A percentile compares a stretch with the other conserved stretches of the same genome.
Evolutionary conservation across 176 grass and related monocot genomes (phyloP).

Genomic region (Musa itinerans): DNA sequence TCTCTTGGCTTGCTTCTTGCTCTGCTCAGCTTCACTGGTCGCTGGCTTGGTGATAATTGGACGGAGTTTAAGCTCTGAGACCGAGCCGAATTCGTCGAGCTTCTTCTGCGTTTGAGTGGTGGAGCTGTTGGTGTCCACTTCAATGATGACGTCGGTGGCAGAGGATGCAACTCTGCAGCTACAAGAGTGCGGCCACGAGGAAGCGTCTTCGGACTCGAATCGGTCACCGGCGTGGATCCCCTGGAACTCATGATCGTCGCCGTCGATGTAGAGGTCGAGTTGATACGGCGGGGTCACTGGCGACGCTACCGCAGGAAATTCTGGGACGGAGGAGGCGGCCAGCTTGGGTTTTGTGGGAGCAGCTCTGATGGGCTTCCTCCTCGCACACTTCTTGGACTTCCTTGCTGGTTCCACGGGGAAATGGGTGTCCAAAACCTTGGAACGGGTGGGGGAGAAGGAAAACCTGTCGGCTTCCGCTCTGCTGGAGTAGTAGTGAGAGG

Average conservation of each 20-base stretch:
- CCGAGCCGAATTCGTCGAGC: background rate
- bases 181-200: slow-evolving; percentile 12
- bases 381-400: background rate
- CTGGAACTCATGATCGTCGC: background rate
- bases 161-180: slow-evolving; percentile 26
- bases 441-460: background rate
- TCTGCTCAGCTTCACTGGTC: background rate
- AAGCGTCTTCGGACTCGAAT: background rate
- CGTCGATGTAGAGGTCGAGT: background rate
- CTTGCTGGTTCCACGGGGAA: background rate
- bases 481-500: background rate
- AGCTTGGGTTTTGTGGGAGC: background rate
- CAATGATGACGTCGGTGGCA: slow-evolving; percentile 29
- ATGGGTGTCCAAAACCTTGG: background rate
- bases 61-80: slow-evolving; percentile 9
- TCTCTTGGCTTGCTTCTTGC: background rate
- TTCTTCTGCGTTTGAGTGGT: background rate
- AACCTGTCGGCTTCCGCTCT: background rate
- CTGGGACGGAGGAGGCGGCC: background rate
- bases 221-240: too few relatives aligned
- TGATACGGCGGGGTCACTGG: background rate
- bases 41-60: slow-evolving; percentile 26
- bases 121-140: background rate
- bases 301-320: slow-evolving; percentile 3
- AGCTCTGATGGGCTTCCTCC: background rate